Base-by-base conservation (phyloP, 163 green algal genomes). In the Scenedesmus sp. region DNA sequence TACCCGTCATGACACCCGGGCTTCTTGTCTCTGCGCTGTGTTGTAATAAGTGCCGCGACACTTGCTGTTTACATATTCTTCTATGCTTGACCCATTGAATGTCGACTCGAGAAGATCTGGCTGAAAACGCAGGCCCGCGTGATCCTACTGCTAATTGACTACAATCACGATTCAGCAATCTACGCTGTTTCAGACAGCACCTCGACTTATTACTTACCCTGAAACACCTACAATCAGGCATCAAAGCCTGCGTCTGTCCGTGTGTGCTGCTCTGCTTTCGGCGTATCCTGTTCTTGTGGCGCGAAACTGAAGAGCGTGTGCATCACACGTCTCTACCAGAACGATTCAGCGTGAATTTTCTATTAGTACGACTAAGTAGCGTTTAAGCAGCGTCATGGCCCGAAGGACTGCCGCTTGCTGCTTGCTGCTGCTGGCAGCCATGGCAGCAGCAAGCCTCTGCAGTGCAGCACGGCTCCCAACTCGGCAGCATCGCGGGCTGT, bases 401-500 rank as follows among this genome's bases (percentile, higher is more conserved):
- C 23, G 23, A 2, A 79, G 70, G 5, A 79, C 70, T 52, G 70
- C 18, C 5, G 46, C 70, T 23, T 79, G 70, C 70, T 79, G 70
- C 23, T 52, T 91, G 54, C 55, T 85, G 66, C 64, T 90, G 6
- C 64, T 90, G 10, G 55, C 73, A 86, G 73, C 73, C 6, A 55
- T 59, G 23, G 46, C 77, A 85, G 77, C 77, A 59, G 70, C 15
- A 13, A 59, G 46, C 77, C 18, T 74, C 55, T 20, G 34, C 87
- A 86, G 87, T 59, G 56, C 87, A 82, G 55, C 73, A 76, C 6
- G 56, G 54, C 10, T 18, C 6, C 26, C 23, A 52, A 86, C 8
- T 3, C 73, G 55, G 73, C 86, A 26, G 70, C 66, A 67, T 13
- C 67, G 52, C 86, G 52, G 54, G 54, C 66, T 3, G 20, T 16